Evolutionary conservation across 2,329 filamentous ascomycete species (phyloP), one percentile per base, ranked within the genome.

Genomic region (Periglandula ipomoeae): DNA sequence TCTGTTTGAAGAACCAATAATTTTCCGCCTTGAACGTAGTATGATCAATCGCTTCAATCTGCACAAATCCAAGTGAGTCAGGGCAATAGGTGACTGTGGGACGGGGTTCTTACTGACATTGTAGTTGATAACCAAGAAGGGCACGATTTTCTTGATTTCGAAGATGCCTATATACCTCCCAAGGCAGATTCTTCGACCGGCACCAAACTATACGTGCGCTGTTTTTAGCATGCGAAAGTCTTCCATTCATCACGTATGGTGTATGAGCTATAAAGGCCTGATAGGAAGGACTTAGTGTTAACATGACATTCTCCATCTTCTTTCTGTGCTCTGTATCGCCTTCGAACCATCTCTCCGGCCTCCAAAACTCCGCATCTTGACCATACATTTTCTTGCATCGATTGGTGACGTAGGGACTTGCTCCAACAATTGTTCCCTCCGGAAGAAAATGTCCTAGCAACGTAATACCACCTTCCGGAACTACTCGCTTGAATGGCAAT

Each of bases 71-170:
- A n/a, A n/a, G n/a, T n/a, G n/a, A n/a, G n/a, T n/a, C n/a, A n/a
- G n/a, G n/a, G n/a, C n/a, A n/a, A n/a, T n/a, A n/a, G n/a, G n/a
- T n/a, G n/a, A n/a, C n/a, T n/a, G n/a, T n/a, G n/a, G n/a, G n/a
- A n/a, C n/a, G n/a, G n/a, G n/a, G n/a, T n/a, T n/a, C n/a, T 8
- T 4, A 52, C 55, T 53, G 44, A 63, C 59, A 32, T 62, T 52
- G 37, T 61, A 62, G 34, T 56, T 55, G 15, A 59, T 27, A n/a
- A 61, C 27, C 4, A 62, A 46, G 27, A 56, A 55, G 0, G 59
- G 48, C 4, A 63, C 38, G 6, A 63, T 24, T 50, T 63, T 63
- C 44, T 61, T 61, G 19, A 63, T 45, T 45, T 63, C 61, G 9
- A 63, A 39, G 15, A 61, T 54, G 7, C 54, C 60, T 23, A 63